These are phyloP conservation scores for Raffaelea ambrosiae DNA, from an alignment of 2,329 filamentous ascomycete species.

Conservation along the genomic window DNA sequence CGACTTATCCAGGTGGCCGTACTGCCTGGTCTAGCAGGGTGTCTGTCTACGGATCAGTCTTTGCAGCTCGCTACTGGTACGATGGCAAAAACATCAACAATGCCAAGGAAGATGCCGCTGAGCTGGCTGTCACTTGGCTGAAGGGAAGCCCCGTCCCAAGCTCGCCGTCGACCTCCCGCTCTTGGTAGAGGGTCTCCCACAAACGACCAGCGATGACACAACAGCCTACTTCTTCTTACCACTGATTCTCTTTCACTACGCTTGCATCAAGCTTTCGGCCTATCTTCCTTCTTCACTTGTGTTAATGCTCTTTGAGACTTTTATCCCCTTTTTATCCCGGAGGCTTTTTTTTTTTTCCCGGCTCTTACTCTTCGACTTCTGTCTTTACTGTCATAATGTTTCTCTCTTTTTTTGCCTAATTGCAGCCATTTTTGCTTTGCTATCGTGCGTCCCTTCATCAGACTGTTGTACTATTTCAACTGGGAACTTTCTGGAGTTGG, in stretches of 20 bases:
- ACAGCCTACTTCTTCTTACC: too few relatives aligned
- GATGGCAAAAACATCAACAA: slow-evolving; percentile 83
- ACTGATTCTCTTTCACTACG: too few relatives aligned
- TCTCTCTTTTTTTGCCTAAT: slow-evolving; percentile 7
- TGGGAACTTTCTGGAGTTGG: slow-evolving; percentile 16
- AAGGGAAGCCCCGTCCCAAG: slow-evolving; percentile 27
- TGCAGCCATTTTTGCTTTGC: slow-evolving; percentile 14
- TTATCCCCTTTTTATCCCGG: background rate
- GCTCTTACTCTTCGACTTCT: background rate
- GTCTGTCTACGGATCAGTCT: slow-evolving; percentile 54
- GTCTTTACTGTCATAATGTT: background rate
- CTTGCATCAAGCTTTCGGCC: too few relatives aligned
- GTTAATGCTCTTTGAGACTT: background rate
- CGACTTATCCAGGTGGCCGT: slow-evolving; percentile 57
- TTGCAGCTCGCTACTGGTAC: slow-evolving; percentile 81
- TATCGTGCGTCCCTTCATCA: slow-evolving; percentile 15
- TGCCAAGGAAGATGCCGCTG: slow-evolving; percentile 84
- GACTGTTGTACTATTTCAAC: slow-evolving; percentile 22
- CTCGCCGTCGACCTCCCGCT: slow-evolving; percentile 30
- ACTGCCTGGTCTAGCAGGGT: slow-evolving; percentile 86
- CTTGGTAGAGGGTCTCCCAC: slow-evolving; percentile 20
- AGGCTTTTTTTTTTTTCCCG: background rate
- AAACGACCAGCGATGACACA: too few relatives aligned
- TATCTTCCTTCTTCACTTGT: background rate
- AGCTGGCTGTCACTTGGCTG: slow-evolving; percentile 61